Evolutionary conservation across 2,329 filamentous ascomycete genomes (phyloP).

Genomic region (Xylaria sp.): DNA sequence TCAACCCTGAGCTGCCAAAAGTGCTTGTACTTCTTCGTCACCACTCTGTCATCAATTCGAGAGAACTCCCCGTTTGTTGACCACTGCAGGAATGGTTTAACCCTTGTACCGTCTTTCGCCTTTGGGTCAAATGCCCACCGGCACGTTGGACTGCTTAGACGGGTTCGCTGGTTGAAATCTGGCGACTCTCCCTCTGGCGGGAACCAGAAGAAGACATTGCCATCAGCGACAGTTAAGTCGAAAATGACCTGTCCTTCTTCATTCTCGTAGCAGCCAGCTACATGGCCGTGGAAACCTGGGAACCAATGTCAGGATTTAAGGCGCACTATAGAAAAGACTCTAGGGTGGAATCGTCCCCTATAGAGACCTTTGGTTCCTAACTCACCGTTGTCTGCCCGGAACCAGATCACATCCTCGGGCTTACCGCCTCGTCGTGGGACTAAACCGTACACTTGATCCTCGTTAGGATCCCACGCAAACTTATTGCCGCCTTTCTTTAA

Average conservation of each 20-base stretch:
- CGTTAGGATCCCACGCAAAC: conserved; percentile 58
- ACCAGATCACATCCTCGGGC: conserved; percentile 59
- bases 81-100: conserved; percentile 45
- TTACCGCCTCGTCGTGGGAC: conserved; percentile 57
- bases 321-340: neutral
- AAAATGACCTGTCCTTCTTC: conserved; percentile 51
- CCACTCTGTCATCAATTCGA: conserved; percentile 54
- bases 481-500: conserved; percentile 55
- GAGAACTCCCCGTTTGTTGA: conserved; percentile 56
- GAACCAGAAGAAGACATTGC: conserved; percentile 55
- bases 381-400: conserved; percentile 56
- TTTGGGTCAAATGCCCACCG: conserved; percentile 49
- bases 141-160: conserved; percentile 47
- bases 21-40: conserved; percentile 51
- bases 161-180: conserved; percentile 38
- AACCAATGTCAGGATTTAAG: neutral
- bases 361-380: conserved; percentile 4
- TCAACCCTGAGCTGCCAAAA: conserved; percentile 53
- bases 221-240: conserved; percentile 51
- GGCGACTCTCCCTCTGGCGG: conserved; percentile 44
- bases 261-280: conserved; percentile 55
- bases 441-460: conserved; percentile 61
- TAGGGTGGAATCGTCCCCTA: neutral
- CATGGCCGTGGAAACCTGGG: conserved; percentile 52
- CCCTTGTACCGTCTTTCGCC: conserved; percentile 44